These are phyloP conservation scores for Akebia trifoliata DNA, from an alignment of 164 flowering plant species.

Conservation along the genomic window DNA sequence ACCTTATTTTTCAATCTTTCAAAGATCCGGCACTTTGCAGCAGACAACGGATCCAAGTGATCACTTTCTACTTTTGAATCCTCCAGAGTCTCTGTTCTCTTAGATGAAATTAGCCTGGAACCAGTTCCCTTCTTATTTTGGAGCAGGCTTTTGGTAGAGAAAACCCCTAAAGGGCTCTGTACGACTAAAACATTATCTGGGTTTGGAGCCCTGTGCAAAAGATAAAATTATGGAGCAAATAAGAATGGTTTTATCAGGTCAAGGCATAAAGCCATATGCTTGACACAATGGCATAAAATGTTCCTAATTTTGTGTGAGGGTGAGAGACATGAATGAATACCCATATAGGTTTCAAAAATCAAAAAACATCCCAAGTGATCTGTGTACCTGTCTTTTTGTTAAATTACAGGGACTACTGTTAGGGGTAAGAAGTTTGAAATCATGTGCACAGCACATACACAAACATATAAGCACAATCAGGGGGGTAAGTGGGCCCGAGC, in stretches of 20 bases:
- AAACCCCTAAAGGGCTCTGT: slow-evolving; percentile 67
- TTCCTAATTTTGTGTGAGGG: background rate
- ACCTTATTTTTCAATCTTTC: slow-evolving; percentile 56
- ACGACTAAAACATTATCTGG: slow-evolving; percentile 81
- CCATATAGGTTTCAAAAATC: background rate
- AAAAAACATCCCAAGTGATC: background rate
- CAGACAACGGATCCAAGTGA: slow-evolving; percentile 58
- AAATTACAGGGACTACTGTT: background rate
- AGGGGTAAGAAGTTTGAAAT: no score
- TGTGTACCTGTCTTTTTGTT: background rate
- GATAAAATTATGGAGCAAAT: no score
- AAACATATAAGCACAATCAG: no score
- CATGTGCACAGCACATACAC: no score
- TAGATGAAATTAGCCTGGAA: slow-evolving; percentile 67
- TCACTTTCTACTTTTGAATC: slow-evolving; percentile 32
- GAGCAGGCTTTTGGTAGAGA: slow-evolving; percentile 65
- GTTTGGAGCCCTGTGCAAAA: slow-evolving; percentile 78
- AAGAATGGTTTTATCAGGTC: no score
- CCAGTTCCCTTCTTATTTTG: slow-evolving; percentile 58
- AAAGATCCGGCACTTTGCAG: slow-evolving; percentile 75
- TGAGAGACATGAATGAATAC: background rate
- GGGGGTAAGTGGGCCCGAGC: no score
- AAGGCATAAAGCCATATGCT: no score
- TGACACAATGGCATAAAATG: no score
- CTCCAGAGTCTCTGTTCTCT: slow-evolving; percentile 33